Evolutionary conservation across 2,329 filamentous ascomycete genomes (phyloP).

Genomic region (Claviceps pusilla): DNA sequence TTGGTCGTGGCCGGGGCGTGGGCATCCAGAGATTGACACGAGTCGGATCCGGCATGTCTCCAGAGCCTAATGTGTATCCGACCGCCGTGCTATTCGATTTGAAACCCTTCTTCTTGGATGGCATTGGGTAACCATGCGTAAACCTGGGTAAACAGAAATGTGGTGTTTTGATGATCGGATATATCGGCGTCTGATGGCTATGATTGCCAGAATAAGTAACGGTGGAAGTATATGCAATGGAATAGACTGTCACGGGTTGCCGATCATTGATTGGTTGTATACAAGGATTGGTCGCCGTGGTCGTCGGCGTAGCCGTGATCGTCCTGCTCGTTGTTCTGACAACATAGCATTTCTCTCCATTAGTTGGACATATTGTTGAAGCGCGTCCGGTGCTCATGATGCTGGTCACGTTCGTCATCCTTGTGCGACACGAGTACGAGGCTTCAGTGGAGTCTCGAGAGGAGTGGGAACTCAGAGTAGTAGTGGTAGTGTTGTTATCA

Average conservation of each 20-base stretch:
- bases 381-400: background rate
- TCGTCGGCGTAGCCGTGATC: background rate
- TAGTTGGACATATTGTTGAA: background rate
- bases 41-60: background rate
- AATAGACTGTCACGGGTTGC: slow-evolving; percentile 24
- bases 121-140: background rate
- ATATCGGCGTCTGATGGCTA: slow-evolving; percentile 31
- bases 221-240: slow-evolving; percentile 33
- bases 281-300: slow-evolving; percentile 15
- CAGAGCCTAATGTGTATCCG: background rate
- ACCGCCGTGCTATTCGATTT: background rate
- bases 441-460: background rate
- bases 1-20: background rate
- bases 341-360: background rate
- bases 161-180: slow-evolving; percentile 25
- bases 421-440: background rate
- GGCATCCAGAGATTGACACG: background rate
- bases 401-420: background rate
- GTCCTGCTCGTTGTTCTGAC: background rate
- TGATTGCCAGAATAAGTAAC: slow-evolving; percentile 32
- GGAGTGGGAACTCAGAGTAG: background rate
- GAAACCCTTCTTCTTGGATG: background rate
- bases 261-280: slow-evolving; percentile 13
- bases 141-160: slow-evolving; percentile 17
- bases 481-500: background rate